Base-by-base conservation (phyloP, 306 rosid species). In the Acacia crassicarpa region DNA sequence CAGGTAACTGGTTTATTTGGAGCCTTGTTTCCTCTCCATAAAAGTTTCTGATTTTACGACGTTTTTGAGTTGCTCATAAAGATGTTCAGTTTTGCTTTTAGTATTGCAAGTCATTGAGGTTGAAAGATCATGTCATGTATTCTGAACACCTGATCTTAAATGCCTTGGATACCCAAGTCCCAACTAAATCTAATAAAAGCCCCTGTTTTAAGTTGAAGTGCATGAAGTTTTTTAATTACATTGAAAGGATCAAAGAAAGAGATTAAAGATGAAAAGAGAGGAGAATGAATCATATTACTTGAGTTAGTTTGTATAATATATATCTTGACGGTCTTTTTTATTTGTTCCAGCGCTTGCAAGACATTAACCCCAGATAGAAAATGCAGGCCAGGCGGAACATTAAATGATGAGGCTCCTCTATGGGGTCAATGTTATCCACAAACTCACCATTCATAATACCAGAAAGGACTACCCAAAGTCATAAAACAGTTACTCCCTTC, bases 91-190 rank as follows among this genome's bases (percentile, higher is more conserved):
- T 32, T 53, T 33, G n/a, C 49, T 33, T 74, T 44, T 33, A 33
- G 23, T 74, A 10, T 40, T 20, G 58, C 33, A 74, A 11, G 35
- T 53, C 51, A 33, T 74, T 74, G 66, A 74, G 78, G 49, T 74
- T 74, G 30, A 53, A 35, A 33, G 33, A 54, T 54, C 65, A 22
- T 74, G 27, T 33, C 43, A 19, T 53, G 35, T 11, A 35, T 33
- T 74, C 10, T 4, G 13, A 54, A 51, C 25, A 67, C 23, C 15
- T 35, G 14, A 1, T 25, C 40, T 19, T 15, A 72, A 38, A 51
- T 33, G 65, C 9, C 63, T 49, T 73, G 62, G 61, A 51, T 38
- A 6, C 41, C 41, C 41, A 38, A 38, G 30, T 72, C 62, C 38
- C 2, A 72, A 30, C 25, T 17, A 49, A 49, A 44, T 70, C 33